Base-by-base conservation (phyloP, 768 basidiomycete species). In the Amanita polypyramis region DNA sequence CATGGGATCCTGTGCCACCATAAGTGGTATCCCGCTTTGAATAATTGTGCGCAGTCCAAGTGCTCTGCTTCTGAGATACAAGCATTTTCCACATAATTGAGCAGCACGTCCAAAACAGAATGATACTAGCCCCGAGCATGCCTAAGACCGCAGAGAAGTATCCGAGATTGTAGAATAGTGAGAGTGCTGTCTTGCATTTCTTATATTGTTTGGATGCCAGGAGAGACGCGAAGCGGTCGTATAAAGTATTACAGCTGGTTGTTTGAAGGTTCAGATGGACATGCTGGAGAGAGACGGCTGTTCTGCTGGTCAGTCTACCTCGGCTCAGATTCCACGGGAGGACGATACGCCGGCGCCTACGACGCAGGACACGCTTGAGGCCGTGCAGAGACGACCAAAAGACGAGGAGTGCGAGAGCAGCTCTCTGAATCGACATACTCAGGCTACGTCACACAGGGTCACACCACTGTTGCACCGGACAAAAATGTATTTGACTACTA, bases 161-260 rank as follows among this genome's bases (percentile, higher is more conserved):
- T 5, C 83, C 83, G 0, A 72, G 21, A 53, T 76, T 68, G 59
- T 85, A 86, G 38, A 75, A 55, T 4, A 50, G 25, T 36, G 56
- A 53, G 8, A 79, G 54, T 1, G 52, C 46, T 2, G 53, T 45
- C 43, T 58, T 60, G 33, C 65, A 47, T 21, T 53, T 52, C 32
- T 54, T 45, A 39, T 60, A 63, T 4, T 53, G 54, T n/a, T 58
- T 56, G 20, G 56, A 54, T 4, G 65, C 57, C n/a, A 82, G 58
- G 3, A 49, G 35, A 0, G 54, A 39, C 10, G 71, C 53, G 17
- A 79, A 59, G 10, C 50, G 21, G 55, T 80, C 77, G 51, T 83
- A 79, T 2, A 54, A 39, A 3, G 51, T 54, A 52, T 83, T 83
- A 62, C 70, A 72, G 1, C 61, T 64, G 0, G 73, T 67, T 0